A percentile compares a stretch with the other conserved stretches of the same genome.
Conservation (phyloP, 371 early-diverging fungal genomes). For the Funneliformis caledonium region DNA sequence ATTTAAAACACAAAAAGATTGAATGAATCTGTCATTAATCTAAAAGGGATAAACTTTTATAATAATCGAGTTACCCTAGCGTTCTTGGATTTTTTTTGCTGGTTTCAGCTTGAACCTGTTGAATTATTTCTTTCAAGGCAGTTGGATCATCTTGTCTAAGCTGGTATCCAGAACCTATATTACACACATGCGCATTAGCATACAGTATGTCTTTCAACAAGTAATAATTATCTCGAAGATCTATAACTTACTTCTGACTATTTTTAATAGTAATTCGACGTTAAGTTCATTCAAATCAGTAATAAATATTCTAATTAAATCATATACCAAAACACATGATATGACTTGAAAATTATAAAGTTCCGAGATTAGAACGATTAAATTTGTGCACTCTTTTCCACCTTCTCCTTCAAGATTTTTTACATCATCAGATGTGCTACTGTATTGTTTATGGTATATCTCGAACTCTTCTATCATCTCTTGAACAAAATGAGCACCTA, state of each 20-base stretch:
- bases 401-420: conserved; percentile 53
- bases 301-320: conserved; percentile 77
- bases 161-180: conserved; percentile 79
- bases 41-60: not conserved
- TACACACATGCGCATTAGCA: not conserved
- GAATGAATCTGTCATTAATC: not conserved
- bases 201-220: not conserved
- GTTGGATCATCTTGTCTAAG: conserved; percentile 91
- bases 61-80: conserved; percentile 50
- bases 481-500: conserved; percentile 88
- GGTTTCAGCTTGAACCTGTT: conserved; percentile 67
- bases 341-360: conserved; percentile 91
- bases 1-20: not conserved
- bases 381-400: conserved; percentile 64
- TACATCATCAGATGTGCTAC: conserved; percentile 42
- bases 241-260: conserved; percentile 69
- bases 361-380: conserved; percentile 80
- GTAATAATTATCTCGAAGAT: not conserved
- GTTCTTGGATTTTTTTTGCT: conserved; percentile 54
- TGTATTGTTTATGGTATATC: conserved; percentile 51
- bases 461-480: conserved; percentile 81
- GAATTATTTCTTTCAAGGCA: conserved; percentile 84
- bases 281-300: conserved; percentile 74
- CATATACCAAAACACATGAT: conserved; percentile 85
- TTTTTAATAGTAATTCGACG: conserved; percentile 85